Conservation (phyloP, 1,139 yeast species). For the Candida gigantensis region DNA sequence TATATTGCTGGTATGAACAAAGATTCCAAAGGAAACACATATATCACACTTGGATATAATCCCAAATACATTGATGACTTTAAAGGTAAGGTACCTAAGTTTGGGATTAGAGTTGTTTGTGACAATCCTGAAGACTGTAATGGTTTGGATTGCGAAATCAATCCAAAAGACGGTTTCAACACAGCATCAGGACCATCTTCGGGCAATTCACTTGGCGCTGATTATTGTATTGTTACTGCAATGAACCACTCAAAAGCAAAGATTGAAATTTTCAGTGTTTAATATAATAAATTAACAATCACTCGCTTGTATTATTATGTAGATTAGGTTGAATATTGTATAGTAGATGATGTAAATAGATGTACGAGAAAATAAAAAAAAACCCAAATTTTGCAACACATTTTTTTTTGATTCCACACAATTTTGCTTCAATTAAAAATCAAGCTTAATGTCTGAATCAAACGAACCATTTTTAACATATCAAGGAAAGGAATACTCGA, state of each 20-base stretch:
- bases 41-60: slow-evolving; percentile 86
- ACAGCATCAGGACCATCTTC: slow-evolving; percentile 44
- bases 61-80: slow-evolving; percentile 75
- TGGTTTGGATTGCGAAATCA: slow-evolving; percentile 78
- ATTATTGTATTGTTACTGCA: slow-evolving; percentile 83
- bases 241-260: slow-evolving; percentile 60
- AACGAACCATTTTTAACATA: slow-evolving; percentile 5
- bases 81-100: slow-evolving; percentile 55
- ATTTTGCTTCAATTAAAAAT: too few relatives aligned
- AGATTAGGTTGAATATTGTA: too few relatives aligned
- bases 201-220: slow-evolving; percentile 65
- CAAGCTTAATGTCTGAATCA: too few relatives aligned
- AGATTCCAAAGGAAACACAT: slow-evolving; percentile 68
- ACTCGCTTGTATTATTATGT: too few relatives aligned
- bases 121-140: slow-evolving; percentile 65
- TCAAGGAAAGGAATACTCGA: slow-evolving; percentile 7
- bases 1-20: slow-evolving; percentile 89
- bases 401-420: too few relatives aligned
- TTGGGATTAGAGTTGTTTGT: slow-evolving; percentile 75
- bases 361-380: too few relatives aligned
- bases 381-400: too few relatives aligned
- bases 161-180: slow-evolving; percentile 65
- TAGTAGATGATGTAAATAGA: too few relatives aligned
- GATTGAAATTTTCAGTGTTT: slow-evolving; percentile 61
- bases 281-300: slow-evolving; percentile 16